Evolutionary conservation across 495 filamentous ascomycete genomes (phyloP).

Genomic region (Pyrenopolyporus hunteri): DNA sequence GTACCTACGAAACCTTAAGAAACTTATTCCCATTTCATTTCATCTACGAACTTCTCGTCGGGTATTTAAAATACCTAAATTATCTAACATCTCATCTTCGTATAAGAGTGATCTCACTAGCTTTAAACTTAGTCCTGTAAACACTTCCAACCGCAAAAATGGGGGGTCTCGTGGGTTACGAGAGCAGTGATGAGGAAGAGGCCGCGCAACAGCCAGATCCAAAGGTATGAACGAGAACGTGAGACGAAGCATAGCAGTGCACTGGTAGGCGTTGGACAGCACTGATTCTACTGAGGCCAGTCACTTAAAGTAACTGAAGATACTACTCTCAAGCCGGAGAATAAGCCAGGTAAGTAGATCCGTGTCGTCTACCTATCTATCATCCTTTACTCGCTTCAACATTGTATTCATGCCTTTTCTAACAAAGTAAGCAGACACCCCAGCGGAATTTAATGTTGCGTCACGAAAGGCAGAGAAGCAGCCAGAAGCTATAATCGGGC

Average conservation of each 20-base stretch:
- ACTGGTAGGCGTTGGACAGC: slow-evolving; percentile 40
- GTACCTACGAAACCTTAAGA: too few relatives aligned
- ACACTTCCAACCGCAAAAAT: slow-evolving; percentile 45
- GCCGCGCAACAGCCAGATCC: slow-evolving; percentile 35
- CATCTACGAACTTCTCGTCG: too few relatives aligned
- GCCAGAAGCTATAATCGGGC: slow-evolving; percentile 33
- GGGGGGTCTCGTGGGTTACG: slow-evolving; percentile 73
- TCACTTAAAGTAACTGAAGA: slow-evolving; percentile 37
- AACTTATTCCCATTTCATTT: slow-evolving; percentile 6
- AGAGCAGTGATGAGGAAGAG: slow-evolving; percentile 78
- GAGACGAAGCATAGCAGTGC: slow-evolving; percentile 10
- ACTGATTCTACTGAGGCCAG: slow-evolving; percentile 45
- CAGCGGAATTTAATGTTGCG: slow-evolving; percentile 12
- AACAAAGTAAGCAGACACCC: slow-evolving; percentile 16
- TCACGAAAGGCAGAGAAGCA: slow-evolving; percentile 27
- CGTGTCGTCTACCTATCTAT: neutral
- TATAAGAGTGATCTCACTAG: neutral
- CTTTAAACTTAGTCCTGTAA: neutral
- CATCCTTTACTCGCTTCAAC: too few relatives aligned
- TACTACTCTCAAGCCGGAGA: slow-evolving; percentile 11
- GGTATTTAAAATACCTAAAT: too few relatives aligned
- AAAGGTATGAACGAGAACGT: slow-evolving; percentile 44
- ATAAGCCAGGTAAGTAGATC: slow-evolving; percentile 25
- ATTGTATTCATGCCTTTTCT: neutral
- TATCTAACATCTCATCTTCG: neutral